phyloP scores from a whole-genome alignment of 305 asterid species.

The Rubia tinctorum region DNA sequence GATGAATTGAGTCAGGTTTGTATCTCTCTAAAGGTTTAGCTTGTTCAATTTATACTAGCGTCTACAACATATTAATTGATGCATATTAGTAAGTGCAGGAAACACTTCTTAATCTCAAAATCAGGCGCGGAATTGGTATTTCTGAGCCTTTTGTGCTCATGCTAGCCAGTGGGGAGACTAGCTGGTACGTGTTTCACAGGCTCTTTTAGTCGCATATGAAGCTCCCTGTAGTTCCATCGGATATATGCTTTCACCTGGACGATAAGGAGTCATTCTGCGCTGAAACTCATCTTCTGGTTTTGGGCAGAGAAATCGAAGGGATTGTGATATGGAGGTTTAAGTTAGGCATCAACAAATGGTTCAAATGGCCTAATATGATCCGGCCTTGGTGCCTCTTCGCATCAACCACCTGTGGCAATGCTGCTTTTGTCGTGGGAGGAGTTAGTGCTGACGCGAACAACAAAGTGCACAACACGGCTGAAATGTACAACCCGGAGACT shows the following conservation, averaged over 20 bases:
- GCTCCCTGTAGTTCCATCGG: slow-evolving; percentile 63
- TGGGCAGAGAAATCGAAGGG: slow-evolving; percentile 62
- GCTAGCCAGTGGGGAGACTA: slow-evolving; percentile 57
- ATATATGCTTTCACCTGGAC: slow-evolving; percentile 48
- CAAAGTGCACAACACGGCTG: slow-evolving; percentile 43
- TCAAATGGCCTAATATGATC: slow-evolving; percentile 62
- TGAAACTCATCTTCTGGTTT: slow-evolving; percentile 62
- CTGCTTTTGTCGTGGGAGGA: slow-evolving; percentile 76
- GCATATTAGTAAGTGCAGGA: no score
- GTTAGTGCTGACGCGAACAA: slow-evolving; percentile 30
- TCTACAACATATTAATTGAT: no score
- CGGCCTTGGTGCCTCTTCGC: slow-evolving; percentile 74
- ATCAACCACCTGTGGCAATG: slow-evolving; percentile 56
- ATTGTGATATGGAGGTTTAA: slow-evolving; percentile 67
- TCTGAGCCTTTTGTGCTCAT: slow-evolving; percentile 61
- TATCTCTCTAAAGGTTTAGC: no score
- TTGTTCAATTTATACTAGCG: no score
- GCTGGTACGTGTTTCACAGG: slow-evolving; percentile 66
- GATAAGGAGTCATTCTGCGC: slow-evolving; percentile 79
- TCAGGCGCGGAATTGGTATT: no score
- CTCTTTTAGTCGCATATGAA: slow-evolving; percentile 46
- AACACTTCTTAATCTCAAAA: no score
- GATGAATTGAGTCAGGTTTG: no score
- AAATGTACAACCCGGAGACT: slow-evolving; percentile 45
- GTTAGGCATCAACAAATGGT: slow-evolving; percentile 51